Conservation (phyloP, 345 rosid species). For the Lenwebbia sp. region DNA sequence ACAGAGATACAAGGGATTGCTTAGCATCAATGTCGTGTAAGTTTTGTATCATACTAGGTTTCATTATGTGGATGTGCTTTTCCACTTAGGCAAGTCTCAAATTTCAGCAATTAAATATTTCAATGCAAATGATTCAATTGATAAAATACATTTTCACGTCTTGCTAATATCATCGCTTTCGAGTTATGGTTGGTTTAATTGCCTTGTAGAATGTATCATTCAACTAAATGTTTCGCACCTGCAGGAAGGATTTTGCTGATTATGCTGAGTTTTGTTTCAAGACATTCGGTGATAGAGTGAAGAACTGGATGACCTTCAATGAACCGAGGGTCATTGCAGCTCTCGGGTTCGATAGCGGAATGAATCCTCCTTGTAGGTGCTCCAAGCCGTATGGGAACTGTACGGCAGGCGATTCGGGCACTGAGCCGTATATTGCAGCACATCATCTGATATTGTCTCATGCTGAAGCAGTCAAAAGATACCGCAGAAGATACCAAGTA, state of each 20-base stretch:
- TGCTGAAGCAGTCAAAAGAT: constrained; percentile 46
- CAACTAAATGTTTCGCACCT: neutral
- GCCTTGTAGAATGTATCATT: neutral
- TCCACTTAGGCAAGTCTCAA: neutral
- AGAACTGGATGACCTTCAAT: constrained; percentile 62
- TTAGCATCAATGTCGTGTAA: constrained; percentile 26
- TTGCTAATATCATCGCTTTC: neutral
- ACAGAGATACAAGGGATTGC: constrained; percentile 24
- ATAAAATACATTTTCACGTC: too few relatives aligned
- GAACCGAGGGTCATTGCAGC: constrained; percentile 55
- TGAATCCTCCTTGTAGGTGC: constrained; percentile 47
- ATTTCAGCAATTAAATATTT: neutral
- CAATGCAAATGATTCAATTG: neutral
- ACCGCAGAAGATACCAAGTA: constrained; percentile 40
- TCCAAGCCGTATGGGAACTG: constrained; percentile 46
- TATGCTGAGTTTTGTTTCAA: constrained; percentile 64
- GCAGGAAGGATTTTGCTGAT: constrained; percentile 45
- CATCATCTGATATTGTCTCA: constrained; percentile 51
- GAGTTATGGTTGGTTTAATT: neutral
- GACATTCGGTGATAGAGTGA: constrained; percentile 49
- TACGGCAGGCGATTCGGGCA: constrained; percentile 38
- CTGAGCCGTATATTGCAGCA: constrained; percentile 54
- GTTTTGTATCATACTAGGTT: neutral
- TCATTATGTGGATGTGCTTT: neutral
- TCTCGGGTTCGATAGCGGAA: constrained; percentile 45